phyloP scores from a whole-genome alignment of 805 yeast genomes.

The Sugiyamaella qingdaonensis region DNA sequence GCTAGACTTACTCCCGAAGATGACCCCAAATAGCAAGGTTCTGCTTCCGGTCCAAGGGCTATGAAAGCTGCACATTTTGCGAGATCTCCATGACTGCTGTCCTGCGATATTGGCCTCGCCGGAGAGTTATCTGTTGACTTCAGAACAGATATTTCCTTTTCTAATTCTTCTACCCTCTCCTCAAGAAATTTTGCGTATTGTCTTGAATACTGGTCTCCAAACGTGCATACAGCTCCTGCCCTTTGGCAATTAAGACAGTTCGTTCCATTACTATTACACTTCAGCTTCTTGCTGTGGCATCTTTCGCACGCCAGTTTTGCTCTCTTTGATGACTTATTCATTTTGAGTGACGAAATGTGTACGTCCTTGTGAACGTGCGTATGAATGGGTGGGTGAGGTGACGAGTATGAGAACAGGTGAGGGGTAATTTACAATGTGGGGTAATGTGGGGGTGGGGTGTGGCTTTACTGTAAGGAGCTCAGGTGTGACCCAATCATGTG shows the following conservation, averaged over 20 bases:
- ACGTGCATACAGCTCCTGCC: slow-evolving; percentile 3
- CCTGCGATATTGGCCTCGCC: not conserved
- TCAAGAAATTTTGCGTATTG: slow-evolving; percentile 11
- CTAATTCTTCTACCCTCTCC: slow-evolving; percentile 3
- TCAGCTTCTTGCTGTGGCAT: slow-evolving; percentile 10
- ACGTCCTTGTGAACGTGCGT: too few relatives aligned
- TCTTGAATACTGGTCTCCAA: not conserved
- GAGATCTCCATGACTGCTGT: not conserved
- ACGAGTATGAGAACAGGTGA: not conserved
- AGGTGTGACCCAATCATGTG: too few relatives aligned
- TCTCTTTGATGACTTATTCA: slow-evolving; percentile 1
- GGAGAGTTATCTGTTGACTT: too few relatives aligned
- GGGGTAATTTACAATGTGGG: not conserved
- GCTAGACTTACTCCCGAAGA: slow-evolving; percentile 11
- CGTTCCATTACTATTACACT: slow-evolving; percentile 9
- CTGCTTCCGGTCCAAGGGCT: slow-evolving; percentile 12
- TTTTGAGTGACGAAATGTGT: not conserved
- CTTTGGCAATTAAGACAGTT: slow-evolving; percentile 9
- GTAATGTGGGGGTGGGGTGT: slow-evolving; percentile 1
- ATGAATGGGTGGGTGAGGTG: too few relatives aligned
- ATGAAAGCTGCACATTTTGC: slow-evolving; percentile 14
- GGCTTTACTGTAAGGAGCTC: too few relatives aligned
- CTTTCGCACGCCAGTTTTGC: slow-evolving; percentile 12
- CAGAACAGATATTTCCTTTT: not conserved
- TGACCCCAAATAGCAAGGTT: slow-evolving; percentile 12